These are phyloP conservation scores for Fusarium haematococcum DNA, from an alignment of 2,329 filamentous ascomycete species.

Conservation along the genomic window DNA sequence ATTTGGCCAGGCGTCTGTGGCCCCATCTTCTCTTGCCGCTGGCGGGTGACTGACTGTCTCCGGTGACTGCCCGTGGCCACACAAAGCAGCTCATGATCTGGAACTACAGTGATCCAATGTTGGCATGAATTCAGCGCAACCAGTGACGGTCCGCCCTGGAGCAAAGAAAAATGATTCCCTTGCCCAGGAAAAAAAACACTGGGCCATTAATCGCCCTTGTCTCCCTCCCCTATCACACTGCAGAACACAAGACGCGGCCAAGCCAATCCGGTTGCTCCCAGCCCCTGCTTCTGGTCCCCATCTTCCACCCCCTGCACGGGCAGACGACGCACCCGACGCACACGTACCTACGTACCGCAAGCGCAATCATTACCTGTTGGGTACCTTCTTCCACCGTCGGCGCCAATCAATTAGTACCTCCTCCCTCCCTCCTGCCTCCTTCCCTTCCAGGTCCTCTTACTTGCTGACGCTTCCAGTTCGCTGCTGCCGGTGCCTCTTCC, in stretches of 20 bases:
- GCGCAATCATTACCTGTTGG: slow-evolving; percentile 29
- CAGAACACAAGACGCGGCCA: slow-evolving; percentile 34
- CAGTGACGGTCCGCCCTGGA: neutral
- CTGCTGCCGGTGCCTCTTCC: slow-evolving; percentile 27
- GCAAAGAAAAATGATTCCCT: neutral
- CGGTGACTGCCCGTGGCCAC: neutral
- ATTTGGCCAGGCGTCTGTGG: neutral
- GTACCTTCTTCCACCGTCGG: slow-evolving; percentile 22
- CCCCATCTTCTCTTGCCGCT: neutral
- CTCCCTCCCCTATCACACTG: slow-evolving; percentile 32
- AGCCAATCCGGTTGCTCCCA: slow-evolving; percentile 32
- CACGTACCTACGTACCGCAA: neutral
- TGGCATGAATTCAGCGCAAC: neutral
- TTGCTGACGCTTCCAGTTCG: slow-evolving; percentile 6
- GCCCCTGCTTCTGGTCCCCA: slow-evolving; percentile 24
- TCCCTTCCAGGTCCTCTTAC: slow-evolving; percentile 13
- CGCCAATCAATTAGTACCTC: slow-evolving; percentile 21
- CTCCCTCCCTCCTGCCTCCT: slow-evolving; percentile 23
- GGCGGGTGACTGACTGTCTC: neutral
- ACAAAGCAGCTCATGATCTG: neutral
- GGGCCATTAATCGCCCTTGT: slow-evolving; percentile 1
- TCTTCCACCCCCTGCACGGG: slow-evolving; percentile 24
- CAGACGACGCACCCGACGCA: slow-evolving; percentile 3
- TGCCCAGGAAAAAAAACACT: neutral
- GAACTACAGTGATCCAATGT: neutral